Evolutionary conservation across 148 eudicot genomes (phyloP), one percentile per base, ranked within the genome.

Genomic region (Salicornia ramosissima): DNA sequence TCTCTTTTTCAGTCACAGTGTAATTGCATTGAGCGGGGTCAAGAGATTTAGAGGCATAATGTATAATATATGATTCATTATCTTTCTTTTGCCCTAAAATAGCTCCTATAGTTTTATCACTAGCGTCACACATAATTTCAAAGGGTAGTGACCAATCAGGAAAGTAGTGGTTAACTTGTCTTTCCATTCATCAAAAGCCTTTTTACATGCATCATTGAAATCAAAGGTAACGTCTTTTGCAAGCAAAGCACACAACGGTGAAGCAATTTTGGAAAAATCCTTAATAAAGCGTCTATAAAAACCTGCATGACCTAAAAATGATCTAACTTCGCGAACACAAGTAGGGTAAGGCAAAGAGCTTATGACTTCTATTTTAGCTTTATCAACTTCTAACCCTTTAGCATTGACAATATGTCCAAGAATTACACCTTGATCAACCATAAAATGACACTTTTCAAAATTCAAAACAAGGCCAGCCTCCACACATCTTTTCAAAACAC

Each of bases 51-150:
- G 74, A 71, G 5, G 74, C 67, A 61, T 71, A 60, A 24, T 71
- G 30, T 5, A 71, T 61, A 8, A 59, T 61, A 67, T n/a, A n/a
- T n/a, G n/a, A n/a, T n/a, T n/a, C n/a, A n/a, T n/a, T n/a, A n/a
- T n/a, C n/a, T n/a, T n/a, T 51, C n/a, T 13, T 59, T 59, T 60
- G 67, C 7, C 74, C 66, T 33, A 71, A 47, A 4, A 71, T 29
- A 8, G 33, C 67, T 8, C 60, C 53, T 6, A 70, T 33, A 2
- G 73, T 50, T 11, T 56, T 54, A 24, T 69, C 63, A 42, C 50
- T 69, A 24, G 64, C 64, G 18, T 69, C 75, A 36, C 69, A 63
- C 69, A 52, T 72, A 1, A 73, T 39, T 46, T 65, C 70, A 55
- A n/a, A n/a, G n/a, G n/a, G n/a, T n/a, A n/a, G n/a, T n/a, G n/a